Conservation (phyloP, 2,329 filamentous ascomycete genomes). For the Pseudogymnoascus verrucosus region DNA sequence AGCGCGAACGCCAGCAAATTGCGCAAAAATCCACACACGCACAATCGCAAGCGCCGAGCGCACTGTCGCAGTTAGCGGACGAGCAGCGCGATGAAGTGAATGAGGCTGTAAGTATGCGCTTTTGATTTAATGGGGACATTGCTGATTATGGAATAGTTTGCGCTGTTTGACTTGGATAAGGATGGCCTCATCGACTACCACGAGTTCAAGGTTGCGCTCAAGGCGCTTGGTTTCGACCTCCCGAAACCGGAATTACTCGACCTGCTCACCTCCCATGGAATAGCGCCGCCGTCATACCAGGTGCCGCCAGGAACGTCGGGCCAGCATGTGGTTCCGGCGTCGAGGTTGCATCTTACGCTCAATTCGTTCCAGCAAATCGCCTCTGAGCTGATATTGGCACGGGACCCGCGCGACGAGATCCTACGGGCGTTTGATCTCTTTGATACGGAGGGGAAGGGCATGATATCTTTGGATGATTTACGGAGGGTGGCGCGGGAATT, state of each 20-base stretch:
- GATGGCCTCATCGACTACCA: conserved; percentile 94
- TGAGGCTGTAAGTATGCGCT: conserved; percentile 63
- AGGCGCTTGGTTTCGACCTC: conserved; percentile 88
- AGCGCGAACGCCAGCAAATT: conserved; percentile 21
- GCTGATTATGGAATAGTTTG: conserved; percentile 53
- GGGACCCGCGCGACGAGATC: conserved; percentile 88
- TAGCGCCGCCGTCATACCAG: conserved; percentile 54
- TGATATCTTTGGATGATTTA: conserved; percentile 83
- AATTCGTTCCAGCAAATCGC: conserved; percentile 71
- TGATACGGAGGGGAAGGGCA: conserved; percentile 84
- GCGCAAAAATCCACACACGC: conserved; percentile 18
- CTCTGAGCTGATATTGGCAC: conserved; percentile 68
- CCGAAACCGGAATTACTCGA: conserved; percentile 76
- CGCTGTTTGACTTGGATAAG: conserved; percentile 93
- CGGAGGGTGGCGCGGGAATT: conserved; percentile 81
- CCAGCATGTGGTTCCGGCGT: conserved; percentile 40
- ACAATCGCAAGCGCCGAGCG: conserved; percentile 25
- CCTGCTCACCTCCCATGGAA: conserved; percentile 73
- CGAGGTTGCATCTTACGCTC: conserved; percentile 48
- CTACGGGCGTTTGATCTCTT: conserved; percentile 87
- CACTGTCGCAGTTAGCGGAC: conserved; percentile 53
- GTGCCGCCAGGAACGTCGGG: conserved; percentile 31
- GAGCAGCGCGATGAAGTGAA: conserved; percentile 90
- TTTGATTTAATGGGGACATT: background rate
- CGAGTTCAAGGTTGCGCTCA: conserved; percentile 93